Base-by-base conservation (phyloP, 257 asterid species). In the Euphrasia confusa region DNA sequence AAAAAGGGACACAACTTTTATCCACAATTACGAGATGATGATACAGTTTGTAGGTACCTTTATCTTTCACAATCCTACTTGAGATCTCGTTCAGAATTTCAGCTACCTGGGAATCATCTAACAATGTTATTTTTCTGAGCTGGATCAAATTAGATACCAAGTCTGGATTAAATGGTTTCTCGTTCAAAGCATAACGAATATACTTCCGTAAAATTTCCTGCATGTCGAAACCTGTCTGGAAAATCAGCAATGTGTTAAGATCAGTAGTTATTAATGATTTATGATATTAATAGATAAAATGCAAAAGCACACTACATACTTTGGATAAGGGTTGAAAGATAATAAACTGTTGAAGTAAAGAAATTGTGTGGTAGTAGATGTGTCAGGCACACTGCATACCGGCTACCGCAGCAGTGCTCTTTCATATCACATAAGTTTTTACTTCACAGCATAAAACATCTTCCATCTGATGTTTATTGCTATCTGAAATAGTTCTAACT, bases 151-250 rank as follows among this genome's bases (percentile, higher is more conserved):
- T 78, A 49, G 86, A 83, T 52, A 89, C 71, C 74, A 89, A 78
- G 30, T 79, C 88, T 54, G 91, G 96, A 79, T 81, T 73, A 70
- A 93, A 93, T 54, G 96, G 97, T 76, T 89, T 89, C 81, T 93
- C 99, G 66, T 93, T 93, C 86, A 93, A 78, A 56, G 68, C 83
- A 67, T 89, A 89, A 44, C 99, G 95, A 66, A 92, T 75, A 75
- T 89, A 93, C 74, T 93, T 93, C 21, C 97, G 86, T 68, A 93
- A 68, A 72, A 93, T 71, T 73, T 87, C 94, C 70, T 79, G 95
- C 85, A 81, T 78, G 68, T 70, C 78, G 83, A 93, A 93, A 39
- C 93, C 96, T 79, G 96, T 80, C 99, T 92, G 95, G 54, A 78
- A 76, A 71, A 53, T 68, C 78, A 74, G 32, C 27, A 65, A 7